Conservation (phyloP, 1,139 yeast genomes). For the Protomyces inouyei region DNA sequence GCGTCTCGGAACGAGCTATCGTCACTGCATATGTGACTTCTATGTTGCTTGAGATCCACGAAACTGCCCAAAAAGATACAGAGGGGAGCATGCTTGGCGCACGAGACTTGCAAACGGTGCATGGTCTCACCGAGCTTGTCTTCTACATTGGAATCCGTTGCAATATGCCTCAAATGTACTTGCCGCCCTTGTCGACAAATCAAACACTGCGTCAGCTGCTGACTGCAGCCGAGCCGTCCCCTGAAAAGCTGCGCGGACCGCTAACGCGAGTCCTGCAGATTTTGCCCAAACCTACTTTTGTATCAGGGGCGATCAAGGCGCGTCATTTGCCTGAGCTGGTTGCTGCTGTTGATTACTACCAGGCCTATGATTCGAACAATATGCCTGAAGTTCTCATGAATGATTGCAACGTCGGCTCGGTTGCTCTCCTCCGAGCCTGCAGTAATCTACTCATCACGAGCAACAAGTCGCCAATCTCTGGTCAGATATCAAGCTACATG, state of each 20-base stretch:
- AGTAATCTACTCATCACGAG: not conserved
- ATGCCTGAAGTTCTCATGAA: not conserved
- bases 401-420: not conserved
- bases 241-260: not conserved
- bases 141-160: not conserved
- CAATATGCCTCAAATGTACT: not conserved
- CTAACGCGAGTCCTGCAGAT: not conserved
- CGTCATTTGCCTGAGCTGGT: not conserved
- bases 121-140: slow-evolving; percentile 4
- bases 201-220: not conserved
- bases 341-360: not conserved
- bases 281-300: not conserved
- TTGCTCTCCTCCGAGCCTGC: not conserved
- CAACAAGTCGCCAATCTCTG: no score
- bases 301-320: not conserved
- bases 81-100: not conserved
- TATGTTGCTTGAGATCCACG: not conserved
- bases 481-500: not conserved
- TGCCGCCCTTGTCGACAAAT: not conserved
- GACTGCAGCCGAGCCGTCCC: not conserved
- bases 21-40: no score
- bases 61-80: not conserved
- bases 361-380: not conserved
- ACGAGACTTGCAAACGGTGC: slow-evolving; percentile 1
- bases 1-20: no score